A percentile compares a stretch with the other conserved stretches of the same genome.
Evolutionary conservation across 352 stramenopile genomes (phyloP).

Genomic region (Globisporangium carolinianum): DNA sequence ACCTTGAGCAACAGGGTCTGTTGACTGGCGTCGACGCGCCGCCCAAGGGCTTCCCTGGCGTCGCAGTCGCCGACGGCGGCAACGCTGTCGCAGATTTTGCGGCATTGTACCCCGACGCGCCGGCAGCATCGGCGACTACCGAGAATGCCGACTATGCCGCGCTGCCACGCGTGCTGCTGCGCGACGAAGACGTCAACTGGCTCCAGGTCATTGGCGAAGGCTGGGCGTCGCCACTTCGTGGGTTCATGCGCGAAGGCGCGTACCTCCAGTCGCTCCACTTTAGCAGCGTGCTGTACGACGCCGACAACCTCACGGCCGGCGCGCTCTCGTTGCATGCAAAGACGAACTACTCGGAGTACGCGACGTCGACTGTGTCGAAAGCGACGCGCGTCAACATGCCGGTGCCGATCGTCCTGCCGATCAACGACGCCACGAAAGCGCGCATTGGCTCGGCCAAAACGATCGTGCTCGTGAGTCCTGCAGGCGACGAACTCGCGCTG

Average conservation of each 20-base stretch:
- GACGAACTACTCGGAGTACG: slow-evolving; percentile 93
- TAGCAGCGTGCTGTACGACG: slow-evolving; percentile 94
- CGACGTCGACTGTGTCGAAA: slow-evolving; percentile 68
- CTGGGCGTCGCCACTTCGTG: slow-evolving; percentile 93
- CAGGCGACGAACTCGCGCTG: slow-evolving; percentile 91
- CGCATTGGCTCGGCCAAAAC: slow-evolving; percentile 72
- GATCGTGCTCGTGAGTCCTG: slow-evolving; percentile 92
- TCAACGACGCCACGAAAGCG: slow-evolving; percentile 90
- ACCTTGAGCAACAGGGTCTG: slow-evolving; percentile 50
- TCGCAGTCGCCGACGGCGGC: slow-evolving; percentile 85
- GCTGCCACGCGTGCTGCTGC: slow-evolving; percentile 91
- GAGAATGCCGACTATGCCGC: slow-evolving; percentile 26
- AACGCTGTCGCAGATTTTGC: slow-evolving; percentile 64
- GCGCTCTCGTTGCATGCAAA: slow-evolving; percentile 66
- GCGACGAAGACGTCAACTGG: slow-evolving; percentile 98
- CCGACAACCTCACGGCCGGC: slow-evolving; percentile 92
- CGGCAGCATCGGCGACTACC: slow-evolving; percentile 3
- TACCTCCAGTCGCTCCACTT: slow-evolving; percentile 97
- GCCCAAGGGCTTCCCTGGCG: slow-evolving; percentile 55
- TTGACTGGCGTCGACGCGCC: slow-evolving; percentile 50
- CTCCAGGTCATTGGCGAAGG: slow-evolving; percentile 96
- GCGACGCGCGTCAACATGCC: slow-evolving; percentile 92
- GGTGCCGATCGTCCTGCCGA: slow-evolving; percentile 95
- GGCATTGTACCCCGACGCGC: slow-evolving; percentile 49
- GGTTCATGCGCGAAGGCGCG: slow-evolving; percentile 97